phyloP scores from a whole-genome alignment of 2,329 filamentous ascomycete species.

The Penicillium sp. region DNA sequence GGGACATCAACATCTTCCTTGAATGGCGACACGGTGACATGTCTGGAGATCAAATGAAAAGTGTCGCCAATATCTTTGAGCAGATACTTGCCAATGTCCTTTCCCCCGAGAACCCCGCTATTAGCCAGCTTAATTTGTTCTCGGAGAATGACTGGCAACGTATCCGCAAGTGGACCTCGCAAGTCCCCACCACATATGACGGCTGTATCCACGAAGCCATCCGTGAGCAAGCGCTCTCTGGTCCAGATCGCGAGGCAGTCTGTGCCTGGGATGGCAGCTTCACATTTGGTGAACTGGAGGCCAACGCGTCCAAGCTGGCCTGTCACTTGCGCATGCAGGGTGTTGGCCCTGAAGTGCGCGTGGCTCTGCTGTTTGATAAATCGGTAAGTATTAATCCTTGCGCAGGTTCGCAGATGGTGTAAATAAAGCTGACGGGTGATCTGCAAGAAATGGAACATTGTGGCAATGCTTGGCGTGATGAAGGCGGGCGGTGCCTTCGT shows the following conservation, averaged over 20 bases:
- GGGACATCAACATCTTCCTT: slow-evolving; percentile 41
- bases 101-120: slow-evolving; percentile 43
- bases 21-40: slow-evolving; percentile 46
- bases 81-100: slow-evolving; percentile 56
- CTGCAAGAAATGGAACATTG: slow-evolving; percentile 46
- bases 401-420: background rate
- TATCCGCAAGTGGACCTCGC: slow-evolving; percentile 58
- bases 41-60: slow-evolving; percentile 44
- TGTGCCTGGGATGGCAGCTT: slow-evolving; percentile 47
- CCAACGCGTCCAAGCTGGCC: slow-evolving; percentile 38
- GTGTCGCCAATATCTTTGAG: slow-evolving; percentile 59
- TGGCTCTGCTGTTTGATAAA: slow-evolving; percentile 49
- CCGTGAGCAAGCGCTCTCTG: slow-evolving; percentile 41
- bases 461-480: slow-evolving; percentile 47
- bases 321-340: slow-evolving; percentile 44
- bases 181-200: slow-evolving; percentile 44
- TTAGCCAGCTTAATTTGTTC: slow-evolving; percentile 58
- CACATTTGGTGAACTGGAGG: slow-evolving; percentile 44
- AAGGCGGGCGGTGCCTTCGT: slow-evolving; percentile 50
- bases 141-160: slow-evolving; percentile 61
- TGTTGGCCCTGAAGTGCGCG: slow-evolving; percentile 42
- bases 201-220: slow-evolving; percentile 45
- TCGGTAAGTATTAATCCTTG: slow-evolving; percentile 34
- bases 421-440: slow-evolving; percentile 9
- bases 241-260: slow-evolving; percentile 37